Evolutionary conservation across 2,329 filamentous ascomycete genomes (phyloP).

Genomic region (Tolypocladium tundrense): DNA sequence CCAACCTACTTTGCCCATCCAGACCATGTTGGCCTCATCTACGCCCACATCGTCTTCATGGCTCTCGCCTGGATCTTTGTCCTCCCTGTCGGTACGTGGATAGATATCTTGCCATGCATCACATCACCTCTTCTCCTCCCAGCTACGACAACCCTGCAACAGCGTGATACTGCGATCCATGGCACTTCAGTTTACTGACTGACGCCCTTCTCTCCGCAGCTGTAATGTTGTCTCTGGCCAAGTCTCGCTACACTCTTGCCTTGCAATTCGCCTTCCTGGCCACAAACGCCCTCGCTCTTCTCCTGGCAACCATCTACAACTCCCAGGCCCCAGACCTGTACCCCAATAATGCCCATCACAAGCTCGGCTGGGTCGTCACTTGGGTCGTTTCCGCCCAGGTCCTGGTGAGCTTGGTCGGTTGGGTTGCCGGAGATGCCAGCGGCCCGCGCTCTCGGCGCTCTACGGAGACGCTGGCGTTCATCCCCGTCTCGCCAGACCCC

Average conservation of each 20-base stretch:
- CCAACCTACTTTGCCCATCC: slow-evolving; percentile 51
- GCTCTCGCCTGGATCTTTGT: slow-evolving; percentile 61
- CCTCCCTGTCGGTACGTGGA: slow-evolving; percentile 58
- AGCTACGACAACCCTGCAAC: slow-evolving; percentile 1
- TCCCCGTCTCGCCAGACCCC: slow-evolving; percentile 49
- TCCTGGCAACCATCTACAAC: slow-evolving; percentile 65
- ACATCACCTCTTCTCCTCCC: neutral
- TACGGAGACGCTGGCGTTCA: slow-evolving; percentile 47
- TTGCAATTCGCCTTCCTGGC: slow-evolving; percentile 59
- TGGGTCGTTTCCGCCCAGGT: slow-evolving; percentile 63
- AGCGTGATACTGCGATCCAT: too few species aligned
- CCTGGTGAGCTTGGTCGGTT: slow-evolving; percentile 54
- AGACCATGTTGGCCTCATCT: slow-evolving; percentile 45
- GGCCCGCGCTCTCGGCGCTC: slow-evolving; percentile 1
- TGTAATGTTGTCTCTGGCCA: slow-evolving; percentile 76
- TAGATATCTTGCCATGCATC: too few species aligned
- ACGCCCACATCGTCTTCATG: slow-evolving; percentile 64
- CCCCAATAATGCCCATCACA: slow-evolving; percentile 78
- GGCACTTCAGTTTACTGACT: neutral
- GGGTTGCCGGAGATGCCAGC: slow-evolving; percentile 31
- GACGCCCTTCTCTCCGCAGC: slow-evolving; percentile 32
- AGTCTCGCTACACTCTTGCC: slow-evolving; percentile 62
- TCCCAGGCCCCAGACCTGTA: slow-evolving; percentile 76
- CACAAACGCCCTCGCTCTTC: slow-evolving; percentile 52
- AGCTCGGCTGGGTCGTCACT: slow-evolving; percentile 75